A percentile compares a stretch with the other conserved stretches of the same genome.
Evolutionary conservation across 2,329 filamentous ascomycete genomes (phyloP).

Genomic region (Sclerotinia sclerotiorum): DNA sequence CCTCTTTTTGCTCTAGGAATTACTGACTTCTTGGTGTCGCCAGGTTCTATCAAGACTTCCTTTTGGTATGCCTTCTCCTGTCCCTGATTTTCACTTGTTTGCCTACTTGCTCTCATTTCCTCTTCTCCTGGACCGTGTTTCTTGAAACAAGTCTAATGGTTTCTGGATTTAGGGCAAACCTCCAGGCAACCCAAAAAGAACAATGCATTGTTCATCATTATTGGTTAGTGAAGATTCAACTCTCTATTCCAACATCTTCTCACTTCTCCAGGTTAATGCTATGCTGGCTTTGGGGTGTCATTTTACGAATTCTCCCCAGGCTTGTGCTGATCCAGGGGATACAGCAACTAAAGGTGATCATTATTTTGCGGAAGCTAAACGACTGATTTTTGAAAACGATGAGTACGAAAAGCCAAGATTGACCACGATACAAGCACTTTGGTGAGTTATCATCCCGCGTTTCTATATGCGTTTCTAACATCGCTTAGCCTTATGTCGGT

Average conservation of each 20-base stretch:
- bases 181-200: slow-evolving; percentile 51
- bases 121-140: not conserved
- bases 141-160: not conserved
- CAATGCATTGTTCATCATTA: slow-evolving; percentile 81
- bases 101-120: not conserved
- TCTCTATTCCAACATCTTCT: slow-evolving; percentile 58
- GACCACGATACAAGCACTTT: slow-evolving; percentile 88
- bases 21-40: not conserved
- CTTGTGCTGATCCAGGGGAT: slow-evolving; percentile 69
- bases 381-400: slow-evolving; percentile 84
- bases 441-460: slow-evolving; percentile 46
- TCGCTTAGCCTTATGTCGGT: slow-evolving; percentile 69
- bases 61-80: not conserved
- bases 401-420: slow-evolving; percentile 87
- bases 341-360: slow-evolving; percentile 88
- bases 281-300: slow-evolving; percentile 93
- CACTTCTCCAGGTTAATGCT: slow-evolving; percentile 83
- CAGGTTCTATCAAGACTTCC: slow-evolving; percentile 73
- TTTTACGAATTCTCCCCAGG: slow-evolving; percentile 76
- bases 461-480: not conserved
- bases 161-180: slow-evolving; percentile 54
- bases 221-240: slow-evolving; percentile 48
- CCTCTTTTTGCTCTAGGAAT: not conserved
- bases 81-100: not conserved
- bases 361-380: slow-evolving; percentile 92